Conservation (phyloP, 164 flowering plant genomes). For the Saururus chinensis region DNA sequence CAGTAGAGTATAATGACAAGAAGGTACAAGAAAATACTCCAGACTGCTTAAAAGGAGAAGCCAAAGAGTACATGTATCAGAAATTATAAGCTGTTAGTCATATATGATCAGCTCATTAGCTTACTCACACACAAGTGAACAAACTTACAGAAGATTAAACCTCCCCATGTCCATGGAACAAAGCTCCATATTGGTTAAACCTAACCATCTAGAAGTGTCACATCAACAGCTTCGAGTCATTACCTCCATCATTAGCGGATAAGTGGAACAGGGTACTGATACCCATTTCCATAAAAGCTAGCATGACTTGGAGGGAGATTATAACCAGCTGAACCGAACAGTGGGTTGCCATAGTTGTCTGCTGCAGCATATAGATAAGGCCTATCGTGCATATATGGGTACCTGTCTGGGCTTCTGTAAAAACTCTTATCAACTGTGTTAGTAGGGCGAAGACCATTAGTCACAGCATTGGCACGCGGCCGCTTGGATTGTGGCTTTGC, state of each 20-base stretch:
- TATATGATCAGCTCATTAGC: not conserved
- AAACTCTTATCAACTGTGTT: conserved; percentile 49
- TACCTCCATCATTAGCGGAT: conserved; percentile 47
- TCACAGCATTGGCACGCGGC: conserved; percentile 73
- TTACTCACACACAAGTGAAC: not conserved
- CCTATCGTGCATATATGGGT: conserved; percentile 63
- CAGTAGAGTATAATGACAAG: not conserved
- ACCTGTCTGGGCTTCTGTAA: conserved; percentile 69
- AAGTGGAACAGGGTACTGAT: conserved; percentile 76
- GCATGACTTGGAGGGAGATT: conserved; percentile 55
- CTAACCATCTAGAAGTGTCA: conserved; percentile 19
- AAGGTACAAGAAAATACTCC: not conserved
- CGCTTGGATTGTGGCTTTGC: conserved; percentile 90
- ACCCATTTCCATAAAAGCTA: conserved; percentile 73
- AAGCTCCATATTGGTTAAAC: not conserved
- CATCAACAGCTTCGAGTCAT: conserved; percentile 21
- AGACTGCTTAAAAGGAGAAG: not conserved
- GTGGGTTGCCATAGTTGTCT: conserved; percentile 47
- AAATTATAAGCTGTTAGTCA: not conserved
- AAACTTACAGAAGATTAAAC: not conserved
- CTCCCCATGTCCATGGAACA: conserved; percentile 15
- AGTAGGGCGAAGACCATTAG: conserved; percentile 42
- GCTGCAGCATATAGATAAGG: conserved; percentile 46
- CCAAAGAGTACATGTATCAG: not conserved
- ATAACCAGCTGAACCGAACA: conserved; percentile 51